A percentile compares a stretch with the other conserved stretches of the same genome.
Conservation (phyloP, 345 rosid genomes). For the Salix udensis region DNA sequence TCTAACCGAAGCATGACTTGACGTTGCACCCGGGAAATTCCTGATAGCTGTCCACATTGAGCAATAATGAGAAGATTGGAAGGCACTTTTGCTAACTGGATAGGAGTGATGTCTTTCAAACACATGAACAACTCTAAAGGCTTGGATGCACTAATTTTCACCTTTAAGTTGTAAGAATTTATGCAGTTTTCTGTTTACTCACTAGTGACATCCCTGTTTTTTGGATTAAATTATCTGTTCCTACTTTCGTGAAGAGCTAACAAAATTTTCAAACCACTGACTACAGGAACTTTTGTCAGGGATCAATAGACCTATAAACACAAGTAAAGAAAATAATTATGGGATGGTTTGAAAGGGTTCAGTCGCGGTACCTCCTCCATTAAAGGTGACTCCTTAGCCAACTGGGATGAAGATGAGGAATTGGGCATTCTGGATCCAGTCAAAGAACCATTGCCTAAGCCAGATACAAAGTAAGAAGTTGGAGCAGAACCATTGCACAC, state of each 20-base stretch:
- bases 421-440: slow-evolving; percentile 64
- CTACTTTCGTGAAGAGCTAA: neutral
- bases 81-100: neutral
- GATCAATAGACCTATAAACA: neutral
- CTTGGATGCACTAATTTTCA: neutral
- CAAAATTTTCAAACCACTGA: neutral
- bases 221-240: neutral
- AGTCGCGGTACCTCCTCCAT: slow-evolving; percentile 68
- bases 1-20: slow-evolving; percentile 75
- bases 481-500: slow-evolving; percentile 78
- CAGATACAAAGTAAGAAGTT: slow-evolving; percentile 70
- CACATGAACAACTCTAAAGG: neutral
- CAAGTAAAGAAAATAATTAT: neutral
- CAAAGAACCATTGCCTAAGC: slow-evolving; percentile 74
- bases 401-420: slow-evolving; percentile 71
- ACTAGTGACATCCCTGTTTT: neutral
- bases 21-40: slow-evolving; percentile 60
- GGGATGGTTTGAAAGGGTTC: neutral
- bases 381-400: slow-evolving; percentile 69
- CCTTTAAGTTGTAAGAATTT: neutral
- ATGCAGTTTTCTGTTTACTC: neutral
- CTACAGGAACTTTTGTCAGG: neutral
- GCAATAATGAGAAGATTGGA: slow-evolving; percentile 14
- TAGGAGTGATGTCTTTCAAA: neutral
- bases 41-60: slow-evolving; percentile 48